Conservation (phyloP, 352 stramenopile genomes). For the Globisporangium mamillatum region DNA sequence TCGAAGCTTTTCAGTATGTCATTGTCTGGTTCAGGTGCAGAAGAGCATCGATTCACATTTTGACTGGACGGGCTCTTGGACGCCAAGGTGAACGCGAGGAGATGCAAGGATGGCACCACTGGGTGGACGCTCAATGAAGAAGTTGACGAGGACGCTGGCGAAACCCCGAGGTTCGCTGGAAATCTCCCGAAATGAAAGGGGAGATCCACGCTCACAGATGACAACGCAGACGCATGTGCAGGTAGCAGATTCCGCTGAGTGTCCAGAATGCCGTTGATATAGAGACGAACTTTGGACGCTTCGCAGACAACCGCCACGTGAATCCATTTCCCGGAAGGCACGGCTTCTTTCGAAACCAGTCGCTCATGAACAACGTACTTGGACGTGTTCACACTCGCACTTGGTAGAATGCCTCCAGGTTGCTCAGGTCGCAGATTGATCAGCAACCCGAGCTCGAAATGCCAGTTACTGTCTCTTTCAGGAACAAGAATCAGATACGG, state of each 20-base stretch:
- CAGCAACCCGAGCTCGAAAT: slow-evolving; percentile 62
- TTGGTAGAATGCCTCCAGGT: background rate
- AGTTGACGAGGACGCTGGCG: background rate
- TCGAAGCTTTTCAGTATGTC: slow-evolving; percentile 56
- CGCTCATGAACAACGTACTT: slow-evolving; percentile 40
- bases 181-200: slow-evolving; percentile 57
- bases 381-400: background rate
- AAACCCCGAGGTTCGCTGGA: background rate
- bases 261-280: slow-evolving; percentile 89
- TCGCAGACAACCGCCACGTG: slow-evolving; percentile 88
- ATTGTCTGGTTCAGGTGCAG: background rate
- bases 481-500: slow-evolving; percentile 57
- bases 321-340: slow-evolving; percentile 71
- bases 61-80: slow-evolving; percentile 6
- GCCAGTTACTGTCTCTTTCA: slow-evolving; percentile 42
- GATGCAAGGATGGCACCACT: slow-evolving; percentile 1
- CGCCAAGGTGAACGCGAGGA: slow-evolving; percentile 2
- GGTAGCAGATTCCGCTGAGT: slow-evolving; percentile 63
- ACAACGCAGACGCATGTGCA: slow-evolving; percentile 27
- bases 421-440: slow-evolving; percentile 1
- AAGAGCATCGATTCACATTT: background rate
- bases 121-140: background rate
- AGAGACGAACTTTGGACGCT: slow-evolving; percentile 83
- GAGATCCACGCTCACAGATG: slow-evolving; percentile 32
- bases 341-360: slow-evolving; percentile 66